Conservation (phyloP, 2,329 filamentous ascomycete genomes). For the Lachnellula arida region DNA sequence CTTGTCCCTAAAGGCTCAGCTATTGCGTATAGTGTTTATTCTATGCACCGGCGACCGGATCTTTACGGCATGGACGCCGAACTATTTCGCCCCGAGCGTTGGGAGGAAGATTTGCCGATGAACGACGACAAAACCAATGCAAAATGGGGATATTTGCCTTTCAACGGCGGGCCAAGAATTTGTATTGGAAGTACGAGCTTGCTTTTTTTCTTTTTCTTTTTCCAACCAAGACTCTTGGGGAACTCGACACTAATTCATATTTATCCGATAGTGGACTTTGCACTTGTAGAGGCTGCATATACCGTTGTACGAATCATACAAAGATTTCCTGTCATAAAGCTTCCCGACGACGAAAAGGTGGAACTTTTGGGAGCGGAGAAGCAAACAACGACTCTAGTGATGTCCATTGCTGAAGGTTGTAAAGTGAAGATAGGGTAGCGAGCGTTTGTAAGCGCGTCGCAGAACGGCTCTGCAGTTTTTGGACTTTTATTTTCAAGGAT, state of each 20-base stretch:
- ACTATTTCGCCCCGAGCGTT: constrained; percentile 37
- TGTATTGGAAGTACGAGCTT: constrained; percentile 17
- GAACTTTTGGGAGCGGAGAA: constrained; percentile 17
- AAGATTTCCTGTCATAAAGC: background rate
- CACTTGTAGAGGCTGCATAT: constrained; percentile 25
- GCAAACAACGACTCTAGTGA: constrained; percentile 18
- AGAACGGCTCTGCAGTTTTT: too few species aligned
- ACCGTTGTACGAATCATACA: constrained; percentile 22
- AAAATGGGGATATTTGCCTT: constrained; percentile 5
- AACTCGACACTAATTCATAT: too few species aligned
- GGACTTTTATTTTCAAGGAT: too few species aligned
- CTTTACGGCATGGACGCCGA: constrained; percentile 36
- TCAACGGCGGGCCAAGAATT: constrained; percentile 24
- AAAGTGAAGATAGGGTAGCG: constrained; percentile 30
- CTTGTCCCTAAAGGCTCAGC: constrained; percentile 21
- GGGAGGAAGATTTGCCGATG: constrained; percentile 39
- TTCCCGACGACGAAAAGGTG: constrained; percentile 3
- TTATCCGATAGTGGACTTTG: constrained; percentile 20
- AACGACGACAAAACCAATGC: background rate
- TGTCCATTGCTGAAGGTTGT: constrained; percentile 16
- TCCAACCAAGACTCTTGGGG: background rate
- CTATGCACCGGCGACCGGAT: constrained; percentile 35
- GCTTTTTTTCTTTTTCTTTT: background rate
- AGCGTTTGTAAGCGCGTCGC: too few species aligned
- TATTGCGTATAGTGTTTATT: constrained; percentile 13